These are phyloP conservation scores for Cephalotrichum gorgonifer DNA, from an alignment of 2,329 filamentous ascomycete species.

Conservation along the genomic window DNA sequence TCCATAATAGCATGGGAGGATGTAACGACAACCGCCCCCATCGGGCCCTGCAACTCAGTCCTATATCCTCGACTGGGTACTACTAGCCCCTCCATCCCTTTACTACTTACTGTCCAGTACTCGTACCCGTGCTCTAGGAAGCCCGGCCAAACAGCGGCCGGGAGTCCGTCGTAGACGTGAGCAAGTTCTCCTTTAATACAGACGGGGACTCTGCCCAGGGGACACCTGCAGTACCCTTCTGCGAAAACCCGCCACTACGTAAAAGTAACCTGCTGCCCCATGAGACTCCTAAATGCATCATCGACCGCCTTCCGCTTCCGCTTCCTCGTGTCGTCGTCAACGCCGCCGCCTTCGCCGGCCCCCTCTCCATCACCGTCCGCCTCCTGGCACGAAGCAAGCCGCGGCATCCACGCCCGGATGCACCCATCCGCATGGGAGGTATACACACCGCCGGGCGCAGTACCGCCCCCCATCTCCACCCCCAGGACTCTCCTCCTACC, in stretches of 20 bases:
- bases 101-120: too few relatives aligned
- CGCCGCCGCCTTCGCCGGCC: constrained; percentile 23
- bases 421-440: constrained; percentile 77
- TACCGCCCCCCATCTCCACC: constrained; percentile 48
- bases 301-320: constrained; percentile 70
- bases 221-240: too few relatives aligned
- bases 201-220: too few relatives aligned
- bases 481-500: constrained; percentile 49
- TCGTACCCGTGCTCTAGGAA: too few relatives aligned
- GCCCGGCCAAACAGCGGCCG: too few relatives aligned
- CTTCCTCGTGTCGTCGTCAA: constrained; percentile 30
- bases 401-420: constrained; percentile 69
- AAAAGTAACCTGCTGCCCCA: constrained; percentile 61
- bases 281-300: constrained; percentile 68
- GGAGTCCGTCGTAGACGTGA: too few relatives aligned
- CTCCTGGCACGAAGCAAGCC: constrained; percentile 30
- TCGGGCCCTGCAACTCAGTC: too few relatives aligned
- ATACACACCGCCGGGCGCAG: constrained; percentile 51
- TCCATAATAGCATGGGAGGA: too few relatives aligned
- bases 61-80: too few relatives aligned
- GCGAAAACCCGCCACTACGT: constrained; percentile 9
- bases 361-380: constrained; percentile 38
- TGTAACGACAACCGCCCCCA: too few relatives aligned
- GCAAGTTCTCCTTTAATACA: too few relatives aligned
- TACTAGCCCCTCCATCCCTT: too few relatives aligned